phyloP scores from a whole-genome alignment of 2,329 filamentous ascomycete genomes.

The Epichloe scottii region DNA sequence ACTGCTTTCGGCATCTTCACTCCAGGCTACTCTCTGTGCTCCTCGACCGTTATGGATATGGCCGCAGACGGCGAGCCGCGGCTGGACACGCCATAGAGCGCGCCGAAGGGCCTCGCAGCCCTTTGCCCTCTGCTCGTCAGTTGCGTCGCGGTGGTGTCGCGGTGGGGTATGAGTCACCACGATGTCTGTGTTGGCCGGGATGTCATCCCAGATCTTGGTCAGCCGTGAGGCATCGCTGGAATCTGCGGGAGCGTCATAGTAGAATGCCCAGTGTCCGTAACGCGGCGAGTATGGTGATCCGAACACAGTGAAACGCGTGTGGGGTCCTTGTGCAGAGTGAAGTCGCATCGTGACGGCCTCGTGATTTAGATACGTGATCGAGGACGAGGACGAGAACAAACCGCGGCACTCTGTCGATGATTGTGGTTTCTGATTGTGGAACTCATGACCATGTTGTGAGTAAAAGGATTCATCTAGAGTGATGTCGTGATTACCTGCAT shows the following conservation, averaged over 20 bases:
- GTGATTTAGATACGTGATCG: constrained; percentile 55
- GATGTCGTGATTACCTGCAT: constrained; percentile 60
- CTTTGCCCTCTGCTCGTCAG: constrained; percentile 22
- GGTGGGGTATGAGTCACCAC: constrained; percentile 62
- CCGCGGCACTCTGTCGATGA: constrained; percentile 38
- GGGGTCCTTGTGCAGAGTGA: constrained; percentile 38
- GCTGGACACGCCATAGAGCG: constrained; percentile 47
- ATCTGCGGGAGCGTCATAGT: constrained; percentile 32
- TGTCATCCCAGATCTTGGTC: constrained; percentile 43
- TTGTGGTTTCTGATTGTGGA: constrained; percentile 45
- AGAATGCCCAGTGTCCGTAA: constrained; percentile 52
- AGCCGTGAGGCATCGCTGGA: constrained; percentile 10
- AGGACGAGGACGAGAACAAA: constrained; percentile 39
- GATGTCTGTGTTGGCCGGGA: constrained; percentile 51
- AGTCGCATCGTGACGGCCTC: constrained; percentile 40
- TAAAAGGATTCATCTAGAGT: constrained; percentile 57
- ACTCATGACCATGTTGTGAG: constrained; percentile 34
- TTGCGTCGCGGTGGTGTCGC: constrained; percentile 43
- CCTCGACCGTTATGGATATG: constrained; percentile 61
- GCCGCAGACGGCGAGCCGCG: constrained; percentile 54
- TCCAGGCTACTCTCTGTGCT: constrained; percentile 50
- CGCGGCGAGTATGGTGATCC: constrained; percentile 56
- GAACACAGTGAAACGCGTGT: constrained; percentile 52
- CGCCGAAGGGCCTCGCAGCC: constrained; percentile 50
- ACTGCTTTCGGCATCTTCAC: constrained; percentile 25